Conservation (phyloP, 2,329 filamentous ascomycete species). For the Fusarium nurragi region DNA sequence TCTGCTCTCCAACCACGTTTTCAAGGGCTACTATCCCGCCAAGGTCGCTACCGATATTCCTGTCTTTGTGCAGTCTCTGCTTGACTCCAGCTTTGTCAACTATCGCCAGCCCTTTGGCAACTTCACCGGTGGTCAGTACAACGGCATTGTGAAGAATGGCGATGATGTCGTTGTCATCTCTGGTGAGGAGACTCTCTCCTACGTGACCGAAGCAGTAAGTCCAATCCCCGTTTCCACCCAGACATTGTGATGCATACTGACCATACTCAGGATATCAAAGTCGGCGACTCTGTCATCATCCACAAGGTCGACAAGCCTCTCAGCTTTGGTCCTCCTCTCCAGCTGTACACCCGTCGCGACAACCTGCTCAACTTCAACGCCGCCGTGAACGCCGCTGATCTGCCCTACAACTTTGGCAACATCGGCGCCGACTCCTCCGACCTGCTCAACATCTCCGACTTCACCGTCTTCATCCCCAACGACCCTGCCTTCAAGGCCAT, state of each 20-base stretch:
- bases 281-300: constrained; percentile 44
- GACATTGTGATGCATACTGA: not conserved
- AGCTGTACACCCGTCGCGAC: constrained; percentile 45
- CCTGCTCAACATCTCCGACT: constrained; percentile 44
- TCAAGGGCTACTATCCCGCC: constrained; percentile 46
- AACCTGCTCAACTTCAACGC: constrained; percentile 45
- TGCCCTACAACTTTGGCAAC: constrained; percentile 42
- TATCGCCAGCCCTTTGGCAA: constrained; percentile 50
- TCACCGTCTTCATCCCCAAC: constrained; percentile 46
- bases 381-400: constrained; percentile 42
- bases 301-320: constrained; percentile 47
- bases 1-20: constrained; percentile 48
- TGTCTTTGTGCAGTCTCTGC: constrained; percentile 45
- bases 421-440: constrained; percentile 26
- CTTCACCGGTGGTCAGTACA: constrained; percentile 51
- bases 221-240: not conserved
- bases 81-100: constrained; percentile 46
- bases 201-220: constrained; percentile 47
- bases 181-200: constrained; percentile 46
- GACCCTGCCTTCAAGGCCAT: constrained; percentile 45
- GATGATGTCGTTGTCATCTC: constrained; percentile 47
- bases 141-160: constrained; percentile 48
- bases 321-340: constrained; percentile 45
- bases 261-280: constrained; percentile 40
- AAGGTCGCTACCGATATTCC: constrained; percentile 44